Conservation (phyloP, 2,329 filamentous ascomycete species). For the Trichoderma harzianum region DNA sequence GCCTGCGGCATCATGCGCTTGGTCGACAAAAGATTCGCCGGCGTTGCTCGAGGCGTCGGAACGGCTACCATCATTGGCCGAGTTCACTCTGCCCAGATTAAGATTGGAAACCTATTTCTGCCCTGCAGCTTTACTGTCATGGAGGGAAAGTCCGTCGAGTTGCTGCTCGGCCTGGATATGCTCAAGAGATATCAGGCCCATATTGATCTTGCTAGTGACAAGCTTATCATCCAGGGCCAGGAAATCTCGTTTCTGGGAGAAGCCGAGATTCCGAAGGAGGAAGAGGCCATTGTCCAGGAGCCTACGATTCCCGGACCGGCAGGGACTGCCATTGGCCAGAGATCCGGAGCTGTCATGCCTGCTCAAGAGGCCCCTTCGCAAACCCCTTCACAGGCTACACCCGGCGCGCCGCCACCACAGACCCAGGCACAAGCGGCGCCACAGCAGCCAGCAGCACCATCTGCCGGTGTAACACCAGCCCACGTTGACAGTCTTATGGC, state of each 20-base stretch:
- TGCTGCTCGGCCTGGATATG: conserved; percentile 93
- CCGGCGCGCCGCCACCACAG: conserved; percentile 22
- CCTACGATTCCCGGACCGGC: conserved; percentile 81
- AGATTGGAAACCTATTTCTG: conserved; percentile 81
- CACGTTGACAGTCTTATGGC: conserved; percentile 72
- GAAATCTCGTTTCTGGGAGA: conserved; percentile 89
- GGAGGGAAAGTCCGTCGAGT: conserved; percentile 95
- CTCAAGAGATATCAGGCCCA: conserved; percentile 91
- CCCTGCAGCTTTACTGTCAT: conserved; percentile 98
- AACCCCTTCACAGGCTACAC: conserved; percentile 14
- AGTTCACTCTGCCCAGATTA: conserved; percentile 92
- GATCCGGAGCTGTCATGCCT: conserved; percentile 68
- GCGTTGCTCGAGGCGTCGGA: conserved; percentile 88
- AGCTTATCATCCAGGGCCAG: conserved; percentile 81
- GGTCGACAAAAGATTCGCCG: conserved; percentile 87
- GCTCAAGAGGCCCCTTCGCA: conserved; percentile 23
- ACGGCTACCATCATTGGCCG: conserved; percentile 92
- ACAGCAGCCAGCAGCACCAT: conserved; percentile 24
- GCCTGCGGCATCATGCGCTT: conserved; percentile 94
- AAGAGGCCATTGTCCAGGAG: conserved; percentile 74
- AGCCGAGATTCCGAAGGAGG: conserved; percentile 85
- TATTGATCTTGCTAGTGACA: conserved; percentile 82
- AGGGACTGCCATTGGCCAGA: conserved; percentile 82
- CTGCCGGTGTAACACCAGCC: conserved; percentile 52
- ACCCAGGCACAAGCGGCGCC: conserved; percentile 27